Conservation (phyloP, 2,329 filamentous ascomycete species). For the Aspergillus sp. region DNA sequence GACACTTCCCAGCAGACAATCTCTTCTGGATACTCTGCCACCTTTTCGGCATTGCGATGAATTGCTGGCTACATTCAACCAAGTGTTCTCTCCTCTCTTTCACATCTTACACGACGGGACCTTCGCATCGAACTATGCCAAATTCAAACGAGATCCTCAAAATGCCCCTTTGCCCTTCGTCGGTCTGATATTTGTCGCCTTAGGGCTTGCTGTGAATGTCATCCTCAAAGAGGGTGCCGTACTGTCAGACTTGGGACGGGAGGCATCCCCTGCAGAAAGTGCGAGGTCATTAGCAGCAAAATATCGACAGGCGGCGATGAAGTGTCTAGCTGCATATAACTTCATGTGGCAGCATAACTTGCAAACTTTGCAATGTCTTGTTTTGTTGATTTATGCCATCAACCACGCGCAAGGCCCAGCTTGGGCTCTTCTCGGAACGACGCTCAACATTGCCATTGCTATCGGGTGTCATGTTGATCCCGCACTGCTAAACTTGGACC, state of each 20-base stretch:
- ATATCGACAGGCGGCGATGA: slow-evolving; percentile 28
- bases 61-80: slow-evolving; percentile 13
- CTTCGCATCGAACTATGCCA: slow-evolving; percentile 23
- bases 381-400: slow-evolving; percentile 32
- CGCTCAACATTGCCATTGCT: slow-evolving; percentile 28
- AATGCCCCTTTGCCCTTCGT: slow-evolving; percentile 24
- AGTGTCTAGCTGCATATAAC: slow-evolving; percentile 30
- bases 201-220: slow-evolving; percentile 27
- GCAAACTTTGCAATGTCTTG: slow-evolving; percentile 27
- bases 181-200: slow-evolving; percentile 14
- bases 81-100: slow-evolving; percentile 18
- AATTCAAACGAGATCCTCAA: slow-evolving; percentile 20
- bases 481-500: slow-evolving; percentile 20
- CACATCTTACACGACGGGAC: slow-evolving; percentile 31
- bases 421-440: slow-evolving; percentile 31
- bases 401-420: slow-evolving; percentile 28
- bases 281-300: slow-evolving; percentile 22
- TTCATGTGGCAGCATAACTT: slow-evolving; percentile 31
- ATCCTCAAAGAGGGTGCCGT: slow-evolving; percentile 20
- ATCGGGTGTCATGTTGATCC: slow-evolving; percentile 35
- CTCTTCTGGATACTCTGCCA: slow-evolving; percentile 15
- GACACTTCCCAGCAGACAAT: background rate
- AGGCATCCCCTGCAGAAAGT: slow-evolving; percentile 18
- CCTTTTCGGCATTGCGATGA: slow-evolving; percentile 17
- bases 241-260: slow-evolving; percentile 24